Conservation (phyloP, 2,329 filamentous ascomycete genomes). For the Talaromyces sp. region DNA sequence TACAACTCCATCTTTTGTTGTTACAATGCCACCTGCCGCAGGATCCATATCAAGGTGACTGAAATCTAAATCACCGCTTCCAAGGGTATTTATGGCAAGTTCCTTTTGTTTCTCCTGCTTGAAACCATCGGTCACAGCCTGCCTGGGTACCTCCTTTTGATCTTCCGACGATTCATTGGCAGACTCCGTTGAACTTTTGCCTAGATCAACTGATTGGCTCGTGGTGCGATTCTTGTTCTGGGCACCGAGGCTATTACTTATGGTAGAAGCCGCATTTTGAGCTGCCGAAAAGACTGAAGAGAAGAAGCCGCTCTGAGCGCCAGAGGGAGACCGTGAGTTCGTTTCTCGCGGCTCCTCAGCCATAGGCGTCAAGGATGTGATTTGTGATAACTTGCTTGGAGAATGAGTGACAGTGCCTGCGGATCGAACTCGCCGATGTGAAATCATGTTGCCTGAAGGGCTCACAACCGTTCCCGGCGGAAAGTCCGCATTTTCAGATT, state of each 20-base stretch:
- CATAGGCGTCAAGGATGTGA: slow-evolving; percentile 72
- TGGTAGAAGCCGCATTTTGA: slow-evolving; percentile 83
- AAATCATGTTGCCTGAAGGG: slow-evolving; percentile 68
- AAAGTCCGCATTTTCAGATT: slow-evolving; percentile 27
- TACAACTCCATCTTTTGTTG: slow-evolving; percentile 40
- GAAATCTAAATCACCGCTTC: slow-evolving; percentile 82
- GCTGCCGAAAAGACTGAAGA: slow-evolving; percentile 89
- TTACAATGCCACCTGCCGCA: slow-evolving; percentile 35
- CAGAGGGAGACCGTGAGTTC: slow-evolving; percentile 55
- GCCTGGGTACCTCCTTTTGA: slow-evolving; percentile 29
- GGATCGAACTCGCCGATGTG: slow-evolving; percentile 65
- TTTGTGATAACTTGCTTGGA: slow-evolving; percentile 84
- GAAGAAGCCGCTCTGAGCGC: slow-evolving; percentile 72
- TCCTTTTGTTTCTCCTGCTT: slow-evolving; percentile 58
- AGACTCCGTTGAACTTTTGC: slow-evolving; percentile 19
- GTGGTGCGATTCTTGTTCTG: slow-evolving; percentile 47
- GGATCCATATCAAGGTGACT: slow-evolving; percentile 75
- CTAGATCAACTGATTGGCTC: slow-evolving; percentile 27
- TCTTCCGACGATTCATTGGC: slow-evolving; percentile 25
- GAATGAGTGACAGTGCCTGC: slow-evolving; percentile 53
- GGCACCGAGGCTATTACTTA: slow-evolving; percentile 62
- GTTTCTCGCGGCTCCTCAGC: slow-evolving; percentile 60
- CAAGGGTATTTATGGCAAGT: slow-evolving; percentile 82
- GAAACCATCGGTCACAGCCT: slow-evolving; percentile 30
- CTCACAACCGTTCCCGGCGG: slow-evolving; percentile 56